Evolutionary conservation across 2,329 filamentous ascomycete species (phyloP).

Genomic region (Hyphodiscus sp.): DNA sequence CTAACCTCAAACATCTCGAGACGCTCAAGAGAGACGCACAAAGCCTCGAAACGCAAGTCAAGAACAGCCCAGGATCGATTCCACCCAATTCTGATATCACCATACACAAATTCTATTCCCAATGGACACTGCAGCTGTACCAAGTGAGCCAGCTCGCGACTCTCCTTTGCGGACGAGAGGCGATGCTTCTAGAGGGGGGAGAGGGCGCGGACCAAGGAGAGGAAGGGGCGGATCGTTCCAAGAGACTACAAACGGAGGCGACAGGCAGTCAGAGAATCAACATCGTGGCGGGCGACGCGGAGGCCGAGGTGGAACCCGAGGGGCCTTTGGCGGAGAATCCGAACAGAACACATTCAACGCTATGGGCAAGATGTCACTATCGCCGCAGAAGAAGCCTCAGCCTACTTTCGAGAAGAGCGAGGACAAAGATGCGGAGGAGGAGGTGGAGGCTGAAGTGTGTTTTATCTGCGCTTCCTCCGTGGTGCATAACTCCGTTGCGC

Average conservation of each 20-base stretch:
- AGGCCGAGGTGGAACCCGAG: slow-evolving; percentile 16
- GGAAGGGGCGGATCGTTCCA: slow-evolving; percentile 10
- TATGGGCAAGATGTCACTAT: background rate
- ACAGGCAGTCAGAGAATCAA: background rate
- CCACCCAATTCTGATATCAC: no score
- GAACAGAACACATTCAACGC: background rate
- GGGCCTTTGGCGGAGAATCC: background rate
- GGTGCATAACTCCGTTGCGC: slow-evolving; percentile 78
- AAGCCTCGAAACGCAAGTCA: background rate
- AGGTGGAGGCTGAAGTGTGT: slow-evolving; percentile 73
- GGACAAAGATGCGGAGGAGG: slow-evolving; percentile 34
- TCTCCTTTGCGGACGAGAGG: slow-evolving; percentile 15
- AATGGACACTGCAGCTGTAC: background rate
- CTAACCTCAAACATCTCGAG: background rate
- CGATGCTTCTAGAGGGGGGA: slow-evolving; percentile 31
- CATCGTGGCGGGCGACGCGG: slow-evolving; percentile 7
- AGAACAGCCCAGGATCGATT: background rate
- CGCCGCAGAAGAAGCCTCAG: background rate
- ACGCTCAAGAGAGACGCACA: background rate
- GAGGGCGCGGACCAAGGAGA: slow-evolving; percentile 32
- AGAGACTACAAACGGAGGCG: slow-evolving; percentile 30
- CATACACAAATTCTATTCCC: background rate
- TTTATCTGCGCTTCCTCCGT: slow-evolving; percentile 96
- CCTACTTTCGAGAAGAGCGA: slow-evolving; percentile 1
- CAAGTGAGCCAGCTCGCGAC: slow-evolving; percentile 11